Percentiles rank a stretch among this genome's conserved stretches.
Conservation (phyloP, 2,329 filamentous ascomycete genomes). For the Epichloe gansuensis region DNA sequence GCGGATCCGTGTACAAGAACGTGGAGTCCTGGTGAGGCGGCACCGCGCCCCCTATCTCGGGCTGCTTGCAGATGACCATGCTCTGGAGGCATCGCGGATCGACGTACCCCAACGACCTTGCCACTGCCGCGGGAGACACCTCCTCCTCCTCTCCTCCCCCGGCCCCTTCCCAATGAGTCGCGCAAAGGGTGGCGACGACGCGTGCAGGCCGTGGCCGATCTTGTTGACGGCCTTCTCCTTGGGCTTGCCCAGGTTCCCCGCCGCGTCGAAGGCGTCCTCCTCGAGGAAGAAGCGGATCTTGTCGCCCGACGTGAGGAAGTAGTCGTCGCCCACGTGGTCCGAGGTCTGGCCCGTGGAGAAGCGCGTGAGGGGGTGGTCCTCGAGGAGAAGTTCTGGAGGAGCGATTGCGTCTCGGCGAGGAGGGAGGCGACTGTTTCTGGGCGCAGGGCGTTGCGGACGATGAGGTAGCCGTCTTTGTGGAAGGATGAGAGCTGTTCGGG, state of each 20-base stretch:
- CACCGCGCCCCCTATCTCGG: slow-evolving; percentile 86
- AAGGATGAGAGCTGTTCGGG: slow-evolving; percentile 60
- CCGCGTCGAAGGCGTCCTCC: slow-evolving; percentile 69
- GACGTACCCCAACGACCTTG: slow-evolving; percentile 56
- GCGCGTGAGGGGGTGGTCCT: slow-evolving; percentile 79
- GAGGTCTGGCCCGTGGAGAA: slow-evolving; percentile 73
- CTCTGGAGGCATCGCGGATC: slow-evolving; percentile 77
- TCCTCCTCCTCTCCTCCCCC: slow-evolving; percentile 12
- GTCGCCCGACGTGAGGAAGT: slow-evolving; percentile 83
- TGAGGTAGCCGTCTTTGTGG: slow-evolving; percentile 75
- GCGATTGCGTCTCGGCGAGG: slow-evolving; percentile 58
- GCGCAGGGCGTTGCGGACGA: slow-evolving; percentile 67
- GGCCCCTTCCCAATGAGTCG: slow-evolving; percentile 34
- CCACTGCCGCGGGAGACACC: slow-evolving; percentile 47
- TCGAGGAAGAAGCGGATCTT: slow-evolving; percentile 97
- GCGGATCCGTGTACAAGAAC: slow-evolving; percentile 82
- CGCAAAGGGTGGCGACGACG: slow-evolving; percentile 54
- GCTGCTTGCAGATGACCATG: slow-evolving; percentile 98
- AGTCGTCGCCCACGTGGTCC: slow-evolving; percentile 82
- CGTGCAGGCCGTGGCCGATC: slow-evolving; percentile 69
- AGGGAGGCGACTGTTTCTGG: slow-evolving; percentile 53
- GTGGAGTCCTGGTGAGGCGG: slow-evolving; percentile 86
- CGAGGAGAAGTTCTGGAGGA: slow-evolving; percentile 71
- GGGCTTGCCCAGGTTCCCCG: slow-evolving; percentile 58
- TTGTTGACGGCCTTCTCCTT: slow-evolving; percentile 84